Conservation (phyloP, 805 yeast species). For the Spathaspora arborariae region DNA sequence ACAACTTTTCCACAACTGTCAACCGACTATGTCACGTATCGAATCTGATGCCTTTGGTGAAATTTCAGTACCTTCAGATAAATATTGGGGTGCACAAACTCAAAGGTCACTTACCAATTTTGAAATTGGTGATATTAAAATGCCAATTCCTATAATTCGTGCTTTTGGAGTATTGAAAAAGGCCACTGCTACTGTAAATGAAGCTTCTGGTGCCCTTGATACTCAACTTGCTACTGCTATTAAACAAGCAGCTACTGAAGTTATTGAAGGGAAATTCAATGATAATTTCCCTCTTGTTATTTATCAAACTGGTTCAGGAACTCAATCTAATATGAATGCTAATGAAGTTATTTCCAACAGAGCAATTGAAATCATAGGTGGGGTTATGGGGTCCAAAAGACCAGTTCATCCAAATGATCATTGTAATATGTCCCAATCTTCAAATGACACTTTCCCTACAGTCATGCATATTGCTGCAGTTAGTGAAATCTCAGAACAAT, state of each 20-base stretch:
- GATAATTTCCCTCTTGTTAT: constrained; percentile 40
- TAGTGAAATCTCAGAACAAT: constrained; percentile 24
- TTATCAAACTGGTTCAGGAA: constrained; percentile 39
- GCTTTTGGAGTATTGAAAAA: constrained; percentile 38
- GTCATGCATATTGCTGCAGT: constrained; percentile 43
- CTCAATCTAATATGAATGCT: constrained; percentile 39
- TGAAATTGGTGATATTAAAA: constrained; percentile 34
- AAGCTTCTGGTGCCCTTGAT: constrained; percentile 30
- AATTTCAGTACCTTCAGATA: constrained; percentile 29
- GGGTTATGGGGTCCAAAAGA: constrained; percentile 31
- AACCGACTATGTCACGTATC: constrained; percentile 12
- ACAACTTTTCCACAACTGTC: no score
- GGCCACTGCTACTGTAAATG: constrained; percentile 37
- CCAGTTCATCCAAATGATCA: constrained; percentile 41
- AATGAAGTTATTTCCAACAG: constrained; percentile 38
- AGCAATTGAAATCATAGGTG: constrained; percentile 38
- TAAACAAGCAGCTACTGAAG: constrained; percentile 35
- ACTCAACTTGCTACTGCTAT: constrained; percentile 29
- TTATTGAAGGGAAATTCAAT: constrained; percentile 34
- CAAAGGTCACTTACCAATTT: constrained; percentile 36
- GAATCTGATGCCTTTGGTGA: constrained; percentile 40
- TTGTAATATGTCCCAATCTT: constrained; percentile 37
- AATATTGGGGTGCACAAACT: constrained; percentile 39
- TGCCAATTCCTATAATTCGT: constrained; percentile 32
- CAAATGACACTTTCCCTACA: constrained; percentile 39